Conservation (phyloP, 2,329 filamentous ascomycete genomes). For the Pseudogymnoascus sp. region DNA sequence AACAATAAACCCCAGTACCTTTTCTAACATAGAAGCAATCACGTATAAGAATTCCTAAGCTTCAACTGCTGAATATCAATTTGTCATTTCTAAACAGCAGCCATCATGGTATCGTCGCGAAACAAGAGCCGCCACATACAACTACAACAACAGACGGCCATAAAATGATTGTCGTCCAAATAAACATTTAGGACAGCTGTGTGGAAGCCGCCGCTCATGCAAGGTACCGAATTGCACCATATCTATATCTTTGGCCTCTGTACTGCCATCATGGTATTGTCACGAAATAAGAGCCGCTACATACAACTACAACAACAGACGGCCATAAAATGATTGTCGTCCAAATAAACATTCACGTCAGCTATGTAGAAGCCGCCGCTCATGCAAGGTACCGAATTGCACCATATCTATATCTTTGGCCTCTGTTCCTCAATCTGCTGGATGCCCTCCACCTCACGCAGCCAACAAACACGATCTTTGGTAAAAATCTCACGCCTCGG, state of each 20-base stretch:
- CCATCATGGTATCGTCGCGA: neutral
- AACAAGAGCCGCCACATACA: neutral
- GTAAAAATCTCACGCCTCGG: conserved; percentile 45
- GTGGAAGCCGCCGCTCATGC: neutral
- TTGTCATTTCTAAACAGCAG: neutral
- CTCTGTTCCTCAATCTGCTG: conserved; percentile 21
- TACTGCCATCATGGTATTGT: neutral
- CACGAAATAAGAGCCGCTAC: too few relatives aligned
- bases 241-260: neutral
- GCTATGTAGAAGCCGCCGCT: neutral
- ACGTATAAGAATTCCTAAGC: neutral
- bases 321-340: neutral
- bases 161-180: neutral
- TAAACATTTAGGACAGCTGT: neutral
- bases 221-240: neutral
- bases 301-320: neutral
- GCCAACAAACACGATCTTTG: conserved; percentile 44
- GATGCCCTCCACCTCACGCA: conserved; percentile 31
- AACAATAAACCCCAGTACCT: neutral
- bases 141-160: neutral
- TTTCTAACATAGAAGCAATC: neutral
- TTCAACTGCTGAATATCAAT: neutral
- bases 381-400: neutral
- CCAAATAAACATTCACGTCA: neutral
- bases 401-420: neutral